Evolutionary conservation across 1,139 yeast genomes (phyloP).

Genomic region (Geotrichum phurueaensis): DNA sequence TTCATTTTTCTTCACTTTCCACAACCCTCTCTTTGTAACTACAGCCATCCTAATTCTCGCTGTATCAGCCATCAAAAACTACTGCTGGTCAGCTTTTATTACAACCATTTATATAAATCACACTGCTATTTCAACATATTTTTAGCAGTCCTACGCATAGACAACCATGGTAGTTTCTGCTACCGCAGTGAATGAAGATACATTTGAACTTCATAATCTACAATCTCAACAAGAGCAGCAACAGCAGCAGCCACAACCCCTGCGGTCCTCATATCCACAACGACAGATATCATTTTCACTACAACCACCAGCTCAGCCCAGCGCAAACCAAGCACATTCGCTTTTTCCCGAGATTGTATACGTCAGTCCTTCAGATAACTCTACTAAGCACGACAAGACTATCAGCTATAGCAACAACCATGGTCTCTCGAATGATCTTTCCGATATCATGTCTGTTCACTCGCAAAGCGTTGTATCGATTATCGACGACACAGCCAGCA

Average conservation of each 20-base stretch:
- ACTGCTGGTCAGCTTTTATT: neutral
- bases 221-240: neutral
- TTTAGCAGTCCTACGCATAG: neutral
- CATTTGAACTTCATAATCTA: neutral
- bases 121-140: neutral
- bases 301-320: neutral
- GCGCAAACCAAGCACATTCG: neutral
- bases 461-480: conserved; percentile 12
- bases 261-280: neutral
- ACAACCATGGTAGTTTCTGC: neutral
- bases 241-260: neutral
- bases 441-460: neutral
- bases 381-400: neutral
- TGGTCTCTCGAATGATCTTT: neutral
- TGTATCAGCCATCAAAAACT: neutral
- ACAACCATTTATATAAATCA: neutral
- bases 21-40: neutral
- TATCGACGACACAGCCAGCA: conserved; percentile 32
- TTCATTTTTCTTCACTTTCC: neutral
- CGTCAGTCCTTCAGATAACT: neutral
- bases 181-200: neutral
- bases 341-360: neutral
- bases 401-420: neutral
- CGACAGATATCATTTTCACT: neutral
- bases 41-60: neutral